Evolutionary conservation across 2,329 filamentous ascomycete genomes (phyloP), one percentile per base, ranked within the genome.

Genomic region (Sclerotinia nivalis): DNA sequence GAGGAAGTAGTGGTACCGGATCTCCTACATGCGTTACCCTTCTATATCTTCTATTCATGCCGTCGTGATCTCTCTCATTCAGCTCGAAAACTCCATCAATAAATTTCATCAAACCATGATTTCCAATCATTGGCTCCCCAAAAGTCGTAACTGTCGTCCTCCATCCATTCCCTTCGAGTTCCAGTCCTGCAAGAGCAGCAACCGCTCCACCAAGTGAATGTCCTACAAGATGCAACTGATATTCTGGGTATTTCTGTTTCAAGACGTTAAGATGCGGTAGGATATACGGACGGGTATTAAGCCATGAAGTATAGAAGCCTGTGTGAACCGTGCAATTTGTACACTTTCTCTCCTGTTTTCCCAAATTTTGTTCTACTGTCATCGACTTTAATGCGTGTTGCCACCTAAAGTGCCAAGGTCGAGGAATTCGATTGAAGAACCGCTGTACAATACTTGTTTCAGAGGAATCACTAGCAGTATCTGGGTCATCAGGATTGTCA

Each of bases 201-300:
- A 99, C 92, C 0, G 96, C 94, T 22, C 96, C 96, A 28, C 96
- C 96, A 0, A 99, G 87, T 65, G 10, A 97, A 79, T 99, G 96
- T 0, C 96, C 96, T 0, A 97, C 88, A 4, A 99, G 84, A 34
- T 91, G 89, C 20, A 98, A 82, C 54, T 88, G 82, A 76, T 96
- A 95, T 34, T 86, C 82, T 0, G 92, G 92, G 76, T 95, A 86
- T 55, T 86, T 81, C 22, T 83, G 78, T 34, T 86, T 83, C 7
- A 92, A 82, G 7, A 82, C 80, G 68, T 87, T 82, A 5, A 99
- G 81, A 40, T 89, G 83, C 0, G 90, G 87, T 22, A 97, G 79
- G 40, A 99, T 87, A 2, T 86, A 81, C 43, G 85, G 82, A 62
- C 93, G 87, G 0, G 94, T 92, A 76, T 89, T 88, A 65, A 86